These are phyloP conservation scores for Xylariaceae sp. DNA, from an alignment of 2,329 filamentous ascomycete genomes.

Conservation along the genomic window DNA sequence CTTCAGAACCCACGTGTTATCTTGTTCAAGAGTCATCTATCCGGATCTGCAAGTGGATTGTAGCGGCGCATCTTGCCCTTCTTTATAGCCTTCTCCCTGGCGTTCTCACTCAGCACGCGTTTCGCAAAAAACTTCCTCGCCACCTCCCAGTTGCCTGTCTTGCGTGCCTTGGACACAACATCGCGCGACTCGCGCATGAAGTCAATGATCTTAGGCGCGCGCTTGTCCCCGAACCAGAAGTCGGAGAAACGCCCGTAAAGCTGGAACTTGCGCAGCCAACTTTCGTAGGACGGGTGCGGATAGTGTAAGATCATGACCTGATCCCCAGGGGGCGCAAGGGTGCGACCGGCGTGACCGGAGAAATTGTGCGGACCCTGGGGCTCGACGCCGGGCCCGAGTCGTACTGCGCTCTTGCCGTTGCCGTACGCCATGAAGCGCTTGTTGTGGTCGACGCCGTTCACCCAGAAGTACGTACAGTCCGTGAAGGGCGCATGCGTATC, in stretches of 20 bases:
- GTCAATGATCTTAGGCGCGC: not conserved
- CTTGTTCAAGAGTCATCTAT: too few species aligned
- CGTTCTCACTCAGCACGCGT: too few species aligned
- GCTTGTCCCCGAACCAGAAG: not conserved
- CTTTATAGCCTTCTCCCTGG: too few species aligned
- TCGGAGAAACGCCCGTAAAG: not conserved
- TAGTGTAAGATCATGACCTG: not conserved
- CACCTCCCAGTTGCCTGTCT: not conserved
- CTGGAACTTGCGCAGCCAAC: not conserved
- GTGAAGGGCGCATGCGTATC: not conserved
- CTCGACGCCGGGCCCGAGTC: not conserved
- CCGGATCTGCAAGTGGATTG: too few species aligned
- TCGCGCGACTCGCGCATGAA: not conserved
- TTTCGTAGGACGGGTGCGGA: not conserved
- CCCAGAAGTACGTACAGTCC: not conserved
- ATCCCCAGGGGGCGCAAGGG: not conserved
- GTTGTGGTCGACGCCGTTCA: not conserved
- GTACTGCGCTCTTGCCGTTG: slow-evolving; percentile 1
- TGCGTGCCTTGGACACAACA: not conserved
- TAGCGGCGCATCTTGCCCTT: too few species aligned
- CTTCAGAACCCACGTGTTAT: too few species aligned
- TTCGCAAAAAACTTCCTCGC: too few species aligned
- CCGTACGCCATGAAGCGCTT: not conserved
- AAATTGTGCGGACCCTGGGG: not conserved
- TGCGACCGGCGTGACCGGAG: not conserved